Base-by-base conservation (phyloP, 78 protist genomes). In the Mastigamoeba balamuthi region DNA sequence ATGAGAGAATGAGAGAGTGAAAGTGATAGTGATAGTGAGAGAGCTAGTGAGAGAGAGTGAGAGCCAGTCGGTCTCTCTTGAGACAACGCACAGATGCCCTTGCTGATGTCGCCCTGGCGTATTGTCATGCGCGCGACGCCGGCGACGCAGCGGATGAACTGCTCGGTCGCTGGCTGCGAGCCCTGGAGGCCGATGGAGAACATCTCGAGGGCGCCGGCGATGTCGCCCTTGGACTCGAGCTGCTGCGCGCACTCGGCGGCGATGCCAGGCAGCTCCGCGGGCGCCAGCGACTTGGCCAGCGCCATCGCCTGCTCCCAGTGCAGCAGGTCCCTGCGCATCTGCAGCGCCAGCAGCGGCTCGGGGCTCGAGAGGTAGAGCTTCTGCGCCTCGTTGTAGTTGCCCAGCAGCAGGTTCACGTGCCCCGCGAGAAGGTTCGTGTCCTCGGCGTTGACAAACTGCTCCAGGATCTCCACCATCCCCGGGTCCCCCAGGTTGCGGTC, bases 291-390 rank as follows among this genome's bases (percentile, higher is more conserved):
- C 37, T 75, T 29, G 7, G 95, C 92, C 6, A 92, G 75, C 52
- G 27, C 40, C 63, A 92, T 44, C 10, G 93, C 92, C 38, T 69
- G 76, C n/a, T 90, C 91, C 89, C 89, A 90, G 74, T 87, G 91
- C 66, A 83, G 30, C 30, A 88, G 52, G 42, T 85, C 88, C 1
- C 84, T 44, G 1, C 91, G 77, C 95, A 92, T 88, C 69, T 83
- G 88, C 44, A 92, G 85, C 0, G 95, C 95, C 7, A 69, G 25
- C 23, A 48, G 7, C 17, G 91, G 90, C 4, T 42, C 6, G 5
- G 75, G 17, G 29, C 81, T 66, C 3, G 7, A 30, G n/a, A 84
- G 66, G 75, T 81, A 88, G 69, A 29, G 52, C 25, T 68, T 53
- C 74, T 90, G 90, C n/a, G 91, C 91, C n/a, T 2, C 29, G 40